Percentiles rank a stretch among this genome's conserved stretches.
phyloP scores from a whole-genome alignment of 2,329 filamentous ascomycete genomes.

The Monascus ruber region DNA sequence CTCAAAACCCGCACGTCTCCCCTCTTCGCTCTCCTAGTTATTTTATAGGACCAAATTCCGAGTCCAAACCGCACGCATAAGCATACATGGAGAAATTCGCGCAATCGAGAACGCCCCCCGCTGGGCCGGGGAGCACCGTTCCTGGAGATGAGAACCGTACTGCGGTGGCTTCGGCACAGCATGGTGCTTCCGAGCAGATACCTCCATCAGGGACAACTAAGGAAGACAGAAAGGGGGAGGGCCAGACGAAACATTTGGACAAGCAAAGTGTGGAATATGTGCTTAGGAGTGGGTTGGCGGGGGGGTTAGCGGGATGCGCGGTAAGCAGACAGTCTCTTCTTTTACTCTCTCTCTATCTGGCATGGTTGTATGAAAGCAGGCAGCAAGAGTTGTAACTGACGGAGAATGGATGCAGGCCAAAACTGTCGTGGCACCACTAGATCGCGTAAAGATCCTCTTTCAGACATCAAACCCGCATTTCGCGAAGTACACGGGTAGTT shows the following conservation, averaged over 20 bases:
- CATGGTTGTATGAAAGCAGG: no score
- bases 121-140: not conserved
- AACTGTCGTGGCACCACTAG: constrained; percentile 86
- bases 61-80: no score
- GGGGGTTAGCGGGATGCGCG: constrained; percentile 82
- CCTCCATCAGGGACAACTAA: constrained; percentile 4
- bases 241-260: constrained; percentile 36
- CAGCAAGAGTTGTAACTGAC: not conserved
- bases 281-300: constrained; percentile 71
- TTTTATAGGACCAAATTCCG: no score
- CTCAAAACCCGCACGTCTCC: no score
- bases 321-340: constrained; percentile 41
- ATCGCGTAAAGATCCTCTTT: constrained; percentile 97
- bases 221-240: constrained; percentile 6
- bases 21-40: no score
- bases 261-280: constrained; percentile 76
- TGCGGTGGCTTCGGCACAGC: not conserved
- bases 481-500: constrained; percentile 81
- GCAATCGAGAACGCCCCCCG: not conserved
- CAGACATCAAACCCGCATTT: constrained; percentile 92
- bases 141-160: not conserved
- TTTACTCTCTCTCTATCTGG: no score
- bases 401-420: constrained; percentile 55
- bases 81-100: not conserved
- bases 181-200: constrained; percentile 6